Base-by-base conservation (phyloP, 1,139 yeast species). In the Kazachstania sp. region DNA sequence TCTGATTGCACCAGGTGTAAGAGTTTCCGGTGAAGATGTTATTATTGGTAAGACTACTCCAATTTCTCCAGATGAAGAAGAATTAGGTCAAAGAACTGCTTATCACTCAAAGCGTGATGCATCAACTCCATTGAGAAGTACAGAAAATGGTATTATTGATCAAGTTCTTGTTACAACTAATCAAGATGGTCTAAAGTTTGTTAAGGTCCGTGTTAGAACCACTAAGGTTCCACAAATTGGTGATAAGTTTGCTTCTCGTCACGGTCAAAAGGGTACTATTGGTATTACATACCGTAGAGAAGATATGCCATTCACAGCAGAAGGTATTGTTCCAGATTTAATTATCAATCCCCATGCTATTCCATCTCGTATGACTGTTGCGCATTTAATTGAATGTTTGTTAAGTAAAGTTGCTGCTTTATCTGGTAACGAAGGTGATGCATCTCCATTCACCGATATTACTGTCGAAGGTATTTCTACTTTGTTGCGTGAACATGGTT, bases 311-410 rank as follows among this genome's bases (percentile, higher is more conserved):
- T 92, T 94, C 67, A 83, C 95, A n/a, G 75, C 86, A 2, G 94
- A 92, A 69, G 99, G 99, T 66, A 71, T 90, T 64, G 97, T 90
- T 34, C 99, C 99, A 4, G 99, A 92, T 72, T 77, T 92, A 66
- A 86, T 92, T 61, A 92, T 92, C 67, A 92, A 92, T 68, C 99
- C 99, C 0, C 99, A 92, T 71, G 98, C 98, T 64, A 92, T 92
- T 78, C 99, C 99, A 58, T 92, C 98, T 50, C 97, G 99, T 78
- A 92, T 92, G 99, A 92, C 99, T 44, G 98, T 92, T 52, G 99
- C 98, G 49, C 98, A 94, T 76, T 84, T 92, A 73, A 92, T 92
- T 70, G 99, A 92, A 72, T 94, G 98, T 82, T 74, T 92, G 65
- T 75, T 94, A 60, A 85, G 95, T 46, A 92, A 94, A 71, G 97